Evolutionary conservation across 768 basidiomycete species (phyloP), one percentile per base, ranked within the genome.

Genomic region (Amanita rubescens): DNA sequence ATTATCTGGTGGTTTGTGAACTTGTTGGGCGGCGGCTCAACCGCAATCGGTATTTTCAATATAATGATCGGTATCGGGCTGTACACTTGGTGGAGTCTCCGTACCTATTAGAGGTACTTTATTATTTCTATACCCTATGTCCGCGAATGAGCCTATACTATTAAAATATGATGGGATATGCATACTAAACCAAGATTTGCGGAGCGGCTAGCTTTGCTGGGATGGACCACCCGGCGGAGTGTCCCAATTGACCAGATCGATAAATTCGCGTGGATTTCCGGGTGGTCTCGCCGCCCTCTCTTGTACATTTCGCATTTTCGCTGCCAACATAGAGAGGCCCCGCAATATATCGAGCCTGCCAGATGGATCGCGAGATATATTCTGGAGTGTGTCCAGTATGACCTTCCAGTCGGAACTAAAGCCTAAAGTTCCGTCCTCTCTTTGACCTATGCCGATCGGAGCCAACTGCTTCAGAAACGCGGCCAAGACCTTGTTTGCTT

Each of bases 1-100:
- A 74, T 82, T 56, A 67, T 78, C 8, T 97, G 94, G 94, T 89
- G 80, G 75, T 38, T 87, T 9, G 67, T 94, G 57, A 76, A 83
- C 19, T 53, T 89, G 34, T 65, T 92, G 17, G 94, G 94, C 19
- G 85, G 85, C 20, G 92, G 92, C 20, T 85, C 85, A 17, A 73
- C 77, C 1, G 62, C 72, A n/a, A 63, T 90, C 53, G 90, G 90
- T 0, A 57, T 87, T 30, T 81, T 84, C 60, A 91, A 90, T 63
- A 81, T 86, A 61, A 55, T 84, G 43, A 62, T 90, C n/a, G 82
- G 87, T 17, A 63, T 87, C 11, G 76, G 80, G 3, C 76, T 81
- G 15, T 86, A 80, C 79, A 75, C 71, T 19, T 84, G 78, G 83
- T 82, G 81, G 75, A 69, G 67, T 55, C 61, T 65, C 19, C 66